Percentiles rank a stretch among this genome's conserved stretches.
Evolutionary conservation across 2,329 filamentous ascomycete genomes (phyloP).

Genomic region (Periconia sp.): DNA sequence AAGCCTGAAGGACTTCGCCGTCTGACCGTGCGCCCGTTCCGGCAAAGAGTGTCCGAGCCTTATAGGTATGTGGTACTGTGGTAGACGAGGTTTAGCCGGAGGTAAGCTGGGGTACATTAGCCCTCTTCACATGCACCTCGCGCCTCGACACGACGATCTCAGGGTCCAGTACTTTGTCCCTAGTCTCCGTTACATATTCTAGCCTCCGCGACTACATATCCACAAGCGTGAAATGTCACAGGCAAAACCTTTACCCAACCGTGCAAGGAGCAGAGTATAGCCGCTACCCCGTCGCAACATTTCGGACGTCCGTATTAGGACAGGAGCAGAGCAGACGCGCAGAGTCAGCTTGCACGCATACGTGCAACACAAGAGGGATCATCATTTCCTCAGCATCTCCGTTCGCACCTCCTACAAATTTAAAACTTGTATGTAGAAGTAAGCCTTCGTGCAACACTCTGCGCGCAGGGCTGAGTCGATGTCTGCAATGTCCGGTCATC

Average conservation of each 20-base stretch:
- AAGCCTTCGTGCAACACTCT: too few species aligned
- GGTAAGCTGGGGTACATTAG: conserved; percentile 44
- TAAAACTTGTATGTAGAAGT: too few species aligned
- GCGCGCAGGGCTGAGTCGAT: conserved; percentile 38
- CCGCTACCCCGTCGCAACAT: too few species aligned
- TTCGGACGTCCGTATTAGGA: conserved; percentile 11
- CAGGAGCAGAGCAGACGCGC: conserved; percentile 5
- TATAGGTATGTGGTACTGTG: too few species aligned
- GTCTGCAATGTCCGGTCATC: conserved; percentile 25
- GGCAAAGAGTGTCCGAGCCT: conserved; percentile 15
- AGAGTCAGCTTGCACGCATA: conserved; percentile 9
- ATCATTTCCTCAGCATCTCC: too few species aligned
- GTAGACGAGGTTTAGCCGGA: conserved; percentile 29
- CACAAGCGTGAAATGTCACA: conserved; percentile 1
- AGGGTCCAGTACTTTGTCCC: conserved; percentile 29
- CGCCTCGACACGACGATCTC: conserved; percentile 22
- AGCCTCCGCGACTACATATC: conserved; percentile 20
- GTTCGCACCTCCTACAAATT: too few species aligned
- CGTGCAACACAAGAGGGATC: too few species aligned
- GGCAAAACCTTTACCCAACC: conserved; percentile 5
- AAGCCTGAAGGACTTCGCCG: conserved; percentile 15
- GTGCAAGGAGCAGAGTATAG: conserved; percentile 15
- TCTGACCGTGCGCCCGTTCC: conserved; percentile 8
- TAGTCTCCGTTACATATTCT: conserved; percentile 34
- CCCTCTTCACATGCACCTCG: conserved; percentile 29